Conservation (phyloP, 2,329 filamentous ascomycete genomes). For the Sporothrix pallida region DNA sequence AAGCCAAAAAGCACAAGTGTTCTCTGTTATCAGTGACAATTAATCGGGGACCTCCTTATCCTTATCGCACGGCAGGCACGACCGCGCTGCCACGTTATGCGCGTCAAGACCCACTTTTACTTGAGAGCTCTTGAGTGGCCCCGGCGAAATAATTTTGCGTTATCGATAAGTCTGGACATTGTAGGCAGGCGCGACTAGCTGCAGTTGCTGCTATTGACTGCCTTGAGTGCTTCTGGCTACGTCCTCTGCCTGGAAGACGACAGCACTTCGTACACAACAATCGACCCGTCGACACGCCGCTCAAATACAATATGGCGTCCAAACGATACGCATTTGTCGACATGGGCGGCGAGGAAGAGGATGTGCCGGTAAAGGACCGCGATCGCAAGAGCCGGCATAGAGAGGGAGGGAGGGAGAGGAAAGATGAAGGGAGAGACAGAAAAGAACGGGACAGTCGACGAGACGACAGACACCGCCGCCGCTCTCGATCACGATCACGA, state of each 20-base stretch:
- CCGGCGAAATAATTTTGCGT: constrained; percentile 35
- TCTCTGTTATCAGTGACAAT: constrained; percentile 31
- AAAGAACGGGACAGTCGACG: constrained; percentile 43
- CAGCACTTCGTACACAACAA: too few relatives aligned
- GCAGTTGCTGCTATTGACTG: neutral
- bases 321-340: constrained; percentile 71
- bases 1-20: neutral
- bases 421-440: constrained; percentile 45
- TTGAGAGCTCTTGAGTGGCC: neutral
- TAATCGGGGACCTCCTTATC: constrained; percentile 23
- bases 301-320: constrained; percentile 43
- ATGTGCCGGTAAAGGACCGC: constrained; percentile 32
- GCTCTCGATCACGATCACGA: constrained; percentile 40
- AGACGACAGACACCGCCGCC: constrained; percentile 33
- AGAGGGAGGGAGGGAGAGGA: too few relatives aligned
- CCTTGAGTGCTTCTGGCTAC: neutral
- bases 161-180: constrained; percentile 34
- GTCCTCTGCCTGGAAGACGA: neutral
- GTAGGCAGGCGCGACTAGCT: neutral
- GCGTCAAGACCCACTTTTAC: too few relatives aligned
- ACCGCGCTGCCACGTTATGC: neutral
- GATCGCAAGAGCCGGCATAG: constrained; percentile 54
- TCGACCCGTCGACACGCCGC: neutral
- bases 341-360: constrained; percentile 65
- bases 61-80: neutral